Conservation (phyloP, 2,329 filamentous ascomycete species). For the Penicillium corylophilum region DNA sequence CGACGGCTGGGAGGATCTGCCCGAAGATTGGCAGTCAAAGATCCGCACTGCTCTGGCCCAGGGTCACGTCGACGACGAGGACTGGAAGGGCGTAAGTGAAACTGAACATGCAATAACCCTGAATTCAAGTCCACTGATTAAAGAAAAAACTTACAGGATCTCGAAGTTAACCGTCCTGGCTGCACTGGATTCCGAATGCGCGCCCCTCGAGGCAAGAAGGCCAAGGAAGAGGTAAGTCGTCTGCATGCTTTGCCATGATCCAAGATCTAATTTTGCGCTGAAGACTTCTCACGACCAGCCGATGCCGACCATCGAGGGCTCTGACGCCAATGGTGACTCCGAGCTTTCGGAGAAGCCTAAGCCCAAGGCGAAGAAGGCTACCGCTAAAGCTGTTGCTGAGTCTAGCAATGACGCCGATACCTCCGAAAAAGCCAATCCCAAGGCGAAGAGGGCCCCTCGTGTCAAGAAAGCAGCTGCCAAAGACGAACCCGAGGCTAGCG, state of each 20-base stretch:
- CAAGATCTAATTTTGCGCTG: slow-evolving; percentile 8
- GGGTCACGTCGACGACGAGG: slow-evolving; percentile 78
- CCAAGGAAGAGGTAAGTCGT: slow-evolving; percentile 22
- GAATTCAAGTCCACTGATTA: neutral
- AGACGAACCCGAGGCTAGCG: neutral
- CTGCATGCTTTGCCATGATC: neutral
- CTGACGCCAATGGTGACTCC: slow-evolving; percentile 10
- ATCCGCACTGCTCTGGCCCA: slow-evolving; percentile 68
- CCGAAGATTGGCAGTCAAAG: slow-evolving; percentile 69
- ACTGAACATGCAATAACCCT: neutral
- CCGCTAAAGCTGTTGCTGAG: slow-evolving; percentile 7
- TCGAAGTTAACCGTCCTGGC: slow-evolving; percentile 70
- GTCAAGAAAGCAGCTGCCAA: slow-evolving; percentile 5
- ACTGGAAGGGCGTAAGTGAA: slow-evolving; percentile 78
- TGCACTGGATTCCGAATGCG: slow-evolving; percentile 60
- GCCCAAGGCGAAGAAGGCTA: slow-evolving; percentile 5
- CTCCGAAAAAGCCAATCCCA: slow-evolving; percentile 6
- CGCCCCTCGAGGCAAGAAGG: slow-evolving; percentile 39
- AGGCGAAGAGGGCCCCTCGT: slow-evolving; percentile 6
- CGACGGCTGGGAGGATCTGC: slow-evolving; percentile 78
- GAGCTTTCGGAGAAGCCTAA: slow-evolving; percentile 1
- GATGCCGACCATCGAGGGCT: slow-evolving; percentile 17
- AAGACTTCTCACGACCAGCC: slow-evolving; percentile 12
- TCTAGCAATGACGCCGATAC: slow-evolving; percentile 8
- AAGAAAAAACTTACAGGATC: slow-evolving; percentile 59